Conservation (phyloP, 73 alveolate species). For the Uronychia setigera region DNA sequence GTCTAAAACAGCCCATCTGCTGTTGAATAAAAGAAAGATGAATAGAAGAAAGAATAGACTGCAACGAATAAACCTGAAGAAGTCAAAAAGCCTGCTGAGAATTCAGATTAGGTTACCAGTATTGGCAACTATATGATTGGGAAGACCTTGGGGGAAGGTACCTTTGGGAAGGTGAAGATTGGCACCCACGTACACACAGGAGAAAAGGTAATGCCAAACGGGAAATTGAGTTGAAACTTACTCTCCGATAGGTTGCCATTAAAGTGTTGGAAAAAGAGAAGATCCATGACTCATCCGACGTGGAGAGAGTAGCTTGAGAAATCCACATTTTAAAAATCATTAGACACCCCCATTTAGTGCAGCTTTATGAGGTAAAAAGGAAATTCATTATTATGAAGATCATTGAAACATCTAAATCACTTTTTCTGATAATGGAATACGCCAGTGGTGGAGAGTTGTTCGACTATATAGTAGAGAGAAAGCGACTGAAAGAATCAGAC, state of each 20-base stretch:
- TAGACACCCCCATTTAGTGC: constrained; percentile 70
- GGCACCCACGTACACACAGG: constrained; percentile 37
- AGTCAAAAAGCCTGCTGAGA: not conserved
- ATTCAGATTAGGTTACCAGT: not conserved
- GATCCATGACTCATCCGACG: constrained; percentile 67
- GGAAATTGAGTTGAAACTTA: not conserved
- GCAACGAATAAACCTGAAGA: not conserved
- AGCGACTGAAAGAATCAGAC: constrained; percentile 67
- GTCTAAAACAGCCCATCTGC: no score
- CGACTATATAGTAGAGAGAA: constrained; percentile 72
- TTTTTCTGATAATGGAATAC: constrained; percentile 82
- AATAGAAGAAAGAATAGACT: not conserved
- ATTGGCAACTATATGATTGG: constrained; percentile 60
- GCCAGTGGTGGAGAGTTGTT: constrained; percentile 86
- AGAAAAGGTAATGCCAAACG: constrained; percentile 8
- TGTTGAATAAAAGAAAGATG: not conserved
- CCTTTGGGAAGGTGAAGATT: constrained; percentile 66
- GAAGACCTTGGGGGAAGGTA: constrained; percentile 65
- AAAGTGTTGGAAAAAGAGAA: constrained; percentile 69
- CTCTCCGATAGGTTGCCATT: constrained; percentile 68
- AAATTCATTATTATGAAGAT: not conserved
- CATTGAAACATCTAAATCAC: constrained; percentile 29
- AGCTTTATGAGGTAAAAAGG: constrained; percentile 68
- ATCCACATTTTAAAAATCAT: constrained; percentile 69
- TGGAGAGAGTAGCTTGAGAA: constrained; percentile 77